These are phyloP conservation scores for Pyrus pyrifolia DNA, from an alignment of 306 rosid genomes.

Conservation along the genomic window DNA sequence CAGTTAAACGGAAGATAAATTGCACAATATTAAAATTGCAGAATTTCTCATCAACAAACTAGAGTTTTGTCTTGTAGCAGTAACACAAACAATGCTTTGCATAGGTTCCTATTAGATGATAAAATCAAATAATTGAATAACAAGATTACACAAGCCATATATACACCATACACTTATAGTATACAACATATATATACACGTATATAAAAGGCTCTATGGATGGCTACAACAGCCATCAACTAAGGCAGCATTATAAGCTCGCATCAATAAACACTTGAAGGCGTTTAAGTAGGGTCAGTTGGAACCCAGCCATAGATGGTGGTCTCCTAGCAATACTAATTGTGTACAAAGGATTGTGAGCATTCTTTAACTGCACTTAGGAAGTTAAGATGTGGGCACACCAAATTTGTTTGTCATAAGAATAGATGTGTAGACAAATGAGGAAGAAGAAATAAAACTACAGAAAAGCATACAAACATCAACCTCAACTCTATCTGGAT, in stretches of 20 bases:
- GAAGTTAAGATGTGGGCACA: not conserved
- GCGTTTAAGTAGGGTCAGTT: not conserved
- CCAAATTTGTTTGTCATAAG: not conserved
- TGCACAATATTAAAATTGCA: not conserved
- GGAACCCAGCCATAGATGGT: not conserved
- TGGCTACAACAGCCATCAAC: not conserved
- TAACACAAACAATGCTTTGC: not conserved
- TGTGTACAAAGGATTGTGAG: not conserved
- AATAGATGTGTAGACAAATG: not conserved
- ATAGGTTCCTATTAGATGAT: not conserved
- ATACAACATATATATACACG: not conserved
- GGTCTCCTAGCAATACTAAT: not conserved
- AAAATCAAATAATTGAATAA: not conserved
- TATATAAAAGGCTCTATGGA: not conserved
- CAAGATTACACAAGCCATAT: not conserved
- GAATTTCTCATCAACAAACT: not conserved
- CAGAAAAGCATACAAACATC: slow-evolving; percentile 12
- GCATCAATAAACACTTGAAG: not conserved
- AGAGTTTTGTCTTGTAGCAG: not conserved
- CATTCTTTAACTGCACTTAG: not conserved
- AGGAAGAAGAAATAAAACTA: not conserved
- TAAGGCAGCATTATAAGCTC: not conserved
- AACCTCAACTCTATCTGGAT: slow-evolving; percentile 93
- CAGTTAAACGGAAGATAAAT: not conserved
- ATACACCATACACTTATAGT: not conserved